Percentiles rank a stretch among this genome's conserved stretches.
phyloP scores from a whole-genome alignment of 805 yeast genomes.

The Pichia heedii region DNA sequence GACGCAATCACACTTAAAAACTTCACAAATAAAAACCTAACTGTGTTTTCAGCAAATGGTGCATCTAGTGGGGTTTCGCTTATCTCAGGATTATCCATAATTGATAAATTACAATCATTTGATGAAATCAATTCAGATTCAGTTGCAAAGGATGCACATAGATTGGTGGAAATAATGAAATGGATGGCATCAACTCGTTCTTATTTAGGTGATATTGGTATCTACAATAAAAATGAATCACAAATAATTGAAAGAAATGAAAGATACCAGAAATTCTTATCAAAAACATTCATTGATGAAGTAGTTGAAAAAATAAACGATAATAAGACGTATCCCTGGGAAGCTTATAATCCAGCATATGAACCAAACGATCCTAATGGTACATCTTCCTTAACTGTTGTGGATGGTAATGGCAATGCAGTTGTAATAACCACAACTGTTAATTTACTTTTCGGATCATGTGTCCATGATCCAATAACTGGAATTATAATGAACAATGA shows the following conservation, averaged over 20 bases:
- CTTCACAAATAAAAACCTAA: constrained; percentile 20
- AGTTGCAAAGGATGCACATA: constrained; percentile 45
- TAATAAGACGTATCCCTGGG: constrained; percentile 53
- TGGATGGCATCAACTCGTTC: constrained; percentile 87
- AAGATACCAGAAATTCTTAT: constrained; percentile 37
- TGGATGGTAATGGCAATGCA: constrained; percentile 68
- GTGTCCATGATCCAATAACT: constrained; percentile 70
- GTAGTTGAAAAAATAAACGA: constrained; percentile 46
- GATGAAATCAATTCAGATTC: constrained; percentile 32
- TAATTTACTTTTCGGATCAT: constrained; percentile 74
- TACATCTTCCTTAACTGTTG: constrained; percentile 76
- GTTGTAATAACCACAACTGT: constrained; percentile 86
- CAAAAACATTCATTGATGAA: constrained; percentile 47
- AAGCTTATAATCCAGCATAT: constrained; percentile 69
- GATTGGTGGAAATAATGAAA: constrained; percentile 79
- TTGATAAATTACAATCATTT: constrained; percentile 30
- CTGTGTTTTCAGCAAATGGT: constrained; percentile 53
- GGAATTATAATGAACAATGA: constrained; percentile 82
- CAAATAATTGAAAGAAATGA: constrained; percentile 23
- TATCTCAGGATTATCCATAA: constrained; percentile 42
- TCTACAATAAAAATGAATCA: constrained; percentile 19
- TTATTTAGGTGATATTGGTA: constrained; percentile 63
- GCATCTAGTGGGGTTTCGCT: constrained; percentile 56
- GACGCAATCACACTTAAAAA: constrained; percentile 34
- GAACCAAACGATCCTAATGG: constrained; percentile 80